Evolutionary conservation across 192 early-diverging fungal species (phyloP), one percentile per base, ranked within the genome.

Genomic region (Backusella luteola): DNA sequence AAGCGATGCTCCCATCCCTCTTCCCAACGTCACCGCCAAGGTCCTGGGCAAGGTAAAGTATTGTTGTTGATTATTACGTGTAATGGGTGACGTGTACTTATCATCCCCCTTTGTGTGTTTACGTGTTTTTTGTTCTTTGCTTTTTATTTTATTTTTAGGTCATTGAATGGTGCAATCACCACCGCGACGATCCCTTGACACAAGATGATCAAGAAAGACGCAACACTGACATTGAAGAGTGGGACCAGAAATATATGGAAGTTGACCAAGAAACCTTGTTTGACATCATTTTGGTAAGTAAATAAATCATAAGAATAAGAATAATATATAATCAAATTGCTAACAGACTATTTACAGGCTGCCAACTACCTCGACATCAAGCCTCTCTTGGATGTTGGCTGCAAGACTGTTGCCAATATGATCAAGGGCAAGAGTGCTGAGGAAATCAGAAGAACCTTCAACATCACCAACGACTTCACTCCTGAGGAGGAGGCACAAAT

Each of bases 321-420:
- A n/a, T n/a, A 12, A 0, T 12, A 39, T 11, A 39, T 3, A 12
- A 44, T 4, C 42, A 14, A 17, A 14, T 17, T 34, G n/a, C 46
- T 32, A 32, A 32, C 32, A 32, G 32, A 32, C 32, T 32, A 32
- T 3, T 32, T 11, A 12, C 66, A 85, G 75, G 94, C 94, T 42
- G 91, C 95, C 46, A 95, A 96, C 80, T 94, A 95, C 83, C 87
- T 99, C 73, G 98, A 98, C 83, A 98, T 98, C 78, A 98, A 97
- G 84, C 93, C 95, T 15, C 88, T 99, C 63, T 86, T 99, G 59
- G 96, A 99, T 85, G 87, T 99, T 68, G 95, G 96, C 8, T 99
- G 98, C 89, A 98, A 98, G 88, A 96, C 96, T 4, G 95, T 98
- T 52, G 98, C 98, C 69, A 98, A 97, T 81, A 95, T 97, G 95